These are phyloP conservation scores for Apiotrichum mycotoxinovorans DNA, from an alignment of 1,284 basidiomycete genomes.

Conservation along the genomic window DNA sequence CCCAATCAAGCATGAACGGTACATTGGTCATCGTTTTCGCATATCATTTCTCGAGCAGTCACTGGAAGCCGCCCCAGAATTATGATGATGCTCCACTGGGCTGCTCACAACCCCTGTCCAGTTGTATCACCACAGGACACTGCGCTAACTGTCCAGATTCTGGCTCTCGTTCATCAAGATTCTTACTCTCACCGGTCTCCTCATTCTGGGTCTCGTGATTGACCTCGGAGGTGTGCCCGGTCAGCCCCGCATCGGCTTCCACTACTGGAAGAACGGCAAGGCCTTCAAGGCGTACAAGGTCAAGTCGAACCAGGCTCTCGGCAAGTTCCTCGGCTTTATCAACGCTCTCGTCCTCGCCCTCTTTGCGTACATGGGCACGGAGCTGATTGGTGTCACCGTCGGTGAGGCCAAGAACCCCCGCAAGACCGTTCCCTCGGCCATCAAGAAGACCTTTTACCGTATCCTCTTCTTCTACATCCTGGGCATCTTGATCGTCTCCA, in stretches of 20 bases:
- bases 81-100: too few relatives aligned
- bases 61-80: too few relatives aligned
- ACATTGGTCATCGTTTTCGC: too few relatives aligned
- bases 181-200: constrained; percentile 58
- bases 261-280: constrained; percentile 55
- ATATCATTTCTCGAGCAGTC: too few relatives aligned
- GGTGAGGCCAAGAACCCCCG: constrained; percentile 57
- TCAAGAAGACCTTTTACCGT: constrained; percentile 56
- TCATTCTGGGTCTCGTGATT: constrained; percentile 58
- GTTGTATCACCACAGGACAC: background rate
- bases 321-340: constrained; percentile 38
- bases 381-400: constrained; percentile 55
- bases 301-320: constrained; percentile 9
- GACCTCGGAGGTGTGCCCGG: constrained; percentile 67
- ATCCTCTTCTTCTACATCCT: constrained; percentile 65
- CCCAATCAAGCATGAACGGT: too few relatives aligned
- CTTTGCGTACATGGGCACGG: constrained; percentile 59
- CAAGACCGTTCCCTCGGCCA: constrained; percentile 59
- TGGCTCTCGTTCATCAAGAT: constrained; percentile 57
- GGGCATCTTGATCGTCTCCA: constrained; percentile 58
- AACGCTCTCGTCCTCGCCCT: constrained; percentile 26
- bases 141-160: constrained; percentile 26
- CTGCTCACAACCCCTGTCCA: too few relatives aligned
- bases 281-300: constrained; percentile 36
- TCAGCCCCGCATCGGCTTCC: constrained; percentile 60